A percentile compares a stretch with the other conserved stretches of the same genome.
phyloP scores from a whole-genome alignment of 2,329 filamentous ascomycete species.

The Paecilomyces fulvus region DNA sequence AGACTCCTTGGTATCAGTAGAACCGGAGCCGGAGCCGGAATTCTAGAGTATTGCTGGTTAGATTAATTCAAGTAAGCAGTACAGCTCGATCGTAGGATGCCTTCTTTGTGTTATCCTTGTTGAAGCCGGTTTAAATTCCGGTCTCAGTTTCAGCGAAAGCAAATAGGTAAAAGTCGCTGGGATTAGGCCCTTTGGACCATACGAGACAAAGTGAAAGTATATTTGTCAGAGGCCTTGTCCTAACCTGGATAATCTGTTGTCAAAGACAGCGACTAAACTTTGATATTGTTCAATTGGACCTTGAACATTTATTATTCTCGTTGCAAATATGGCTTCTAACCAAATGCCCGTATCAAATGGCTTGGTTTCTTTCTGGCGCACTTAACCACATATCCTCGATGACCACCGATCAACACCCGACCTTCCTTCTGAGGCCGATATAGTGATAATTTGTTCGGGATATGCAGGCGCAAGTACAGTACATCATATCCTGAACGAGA shows the following conservation, averaged over 20 bases:
- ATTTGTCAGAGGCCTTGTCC: background rate
- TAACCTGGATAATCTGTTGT: background rate
- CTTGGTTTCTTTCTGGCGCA: conserved; percentile 35
- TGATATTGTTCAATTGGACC: background rate
- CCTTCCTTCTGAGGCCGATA: conserved; percentile 34
- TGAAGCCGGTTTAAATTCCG: background rate
- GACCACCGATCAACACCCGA: conserved; percentile 30
- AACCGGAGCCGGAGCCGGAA: background rate
- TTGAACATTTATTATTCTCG: background rate
- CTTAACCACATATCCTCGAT: conserved; percentile 30
- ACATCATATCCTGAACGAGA: conserved; percentile 31
- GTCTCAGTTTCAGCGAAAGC: background rate
- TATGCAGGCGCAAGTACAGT: conserved; percentile 38
- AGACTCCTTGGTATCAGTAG: background rate
- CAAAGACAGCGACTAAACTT: background rate
- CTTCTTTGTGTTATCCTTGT: background rate
- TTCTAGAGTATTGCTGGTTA: background rate
- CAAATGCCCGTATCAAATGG: conserved; percentile 1
- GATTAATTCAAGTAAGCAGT: background rate
- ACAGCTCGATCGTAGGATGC: background rate
- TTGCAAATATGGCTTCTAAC: background rate
- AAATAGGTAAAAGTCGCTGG: background rate
- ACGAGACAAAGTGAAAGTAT: background rate
- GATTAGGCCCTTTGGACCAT: background rate
- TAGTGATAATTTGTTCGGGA: conserved; percentile 42